Evolutionary conservation across 176 grass and related monocot genomes (phyloP).

Genomic region (Elymus sibiricus): DNA sequence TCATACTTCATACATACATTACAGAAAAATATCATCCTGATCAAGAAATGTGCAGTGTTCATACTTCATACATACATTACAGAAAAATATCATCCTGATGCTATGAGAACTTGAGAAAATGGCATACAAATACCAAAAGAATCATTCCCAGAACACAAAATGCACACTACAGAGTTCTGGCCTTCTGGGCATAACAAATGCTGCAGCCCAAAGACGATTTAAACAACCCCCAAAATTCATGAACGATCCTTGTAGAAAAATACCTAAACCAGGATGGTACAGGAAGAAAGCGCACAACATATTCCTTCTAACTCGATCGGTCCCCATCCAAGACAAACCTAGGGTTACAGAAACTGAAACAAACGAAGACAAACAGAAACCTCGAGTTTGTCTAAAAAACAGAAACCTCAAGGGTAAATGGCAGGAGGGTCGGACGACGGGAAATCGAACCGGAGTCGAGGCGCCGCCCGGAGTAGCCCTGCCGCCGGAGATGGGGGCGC

Average conservation of each 20-base stretch:
- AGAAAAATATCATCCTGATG: not conserved
- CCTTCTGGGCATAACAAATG: not conserved
- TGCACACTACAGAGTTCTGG: not conserved
- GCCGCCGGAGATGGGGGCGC: not conserved
- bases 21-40: not conserved
- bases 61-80: not conserved
- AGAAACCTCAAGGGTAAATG: not conserved
- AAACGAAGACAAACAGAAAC: not conserved
- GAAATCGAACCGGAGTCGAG: not conserved
- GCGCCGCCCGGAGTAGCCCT: not conserved
- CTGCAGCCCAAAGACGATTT: not conserved
- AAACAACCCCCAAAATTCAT: not conserved
- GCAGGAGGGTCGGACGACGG: not conserved
- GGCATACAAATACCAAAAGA: not conserved
- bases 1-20: not conserved
- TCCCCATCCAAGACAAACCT: not conserved
- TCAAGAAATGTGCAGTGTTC: not conserved
- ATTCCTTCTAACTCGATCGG: not conserved
- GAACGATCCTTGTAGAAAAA: not conserved
- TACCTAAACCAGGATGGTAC: not conserved
- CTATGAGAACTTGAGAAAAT: not conserved
- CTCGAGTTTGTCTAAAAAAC: too few relatives aligned
- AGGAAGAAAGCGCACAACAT: not conserved
- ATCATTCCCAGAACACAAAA: not conserved
- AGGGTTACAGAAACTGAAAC: slow-evolving; percentile 8